Evolutionary conservation across 495 filamentous ascomycete species (phyloP), one percentile per base, ranked within the genome.

Genomic region (Xylaria nigripes): DNA sequence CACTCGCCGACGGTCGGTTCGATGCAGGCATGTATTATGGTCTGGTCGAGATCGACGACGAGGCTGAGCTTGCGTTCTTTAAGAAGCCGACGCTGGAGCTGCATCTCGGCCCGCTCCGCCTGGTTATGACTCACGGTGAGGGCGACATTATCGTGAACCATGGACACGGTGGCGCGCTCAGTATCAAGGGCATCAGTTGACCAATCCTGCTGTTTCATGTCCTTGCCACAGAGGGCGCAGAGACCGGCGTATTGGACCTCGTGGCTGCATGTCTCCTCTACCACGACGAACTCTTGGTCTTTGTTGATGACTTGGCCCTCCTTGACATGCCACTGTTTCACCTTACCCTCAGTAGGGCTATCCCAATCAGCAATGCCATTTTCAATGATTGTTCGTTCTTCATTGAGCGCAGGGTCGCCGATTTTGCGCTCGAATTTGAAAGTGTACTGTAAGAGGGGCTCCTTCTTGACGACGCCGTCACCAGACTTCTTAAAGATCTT

Each of bases 21-120:
- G 61, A 96, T 92, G 45, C 90, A 95, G 15, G 93, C 93, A 68
- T 99, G 93, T 55, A 99, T 97, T 63, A 99, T 93, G 19, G 93
- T 99, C 69, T 96, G 92, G 66, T 99, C 93, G 23, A 99, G 72
- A 76, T 99, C 93, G 57, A 99, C 93, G 22, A 99, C 93, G 18
- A 99, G 75, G 15, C 89, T 95, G 10, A 99, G 78, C 70, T 92
- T 95, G 48, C 84, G 77, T 25, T 80, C 77, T 59, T 83, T 76
- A 24, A 99, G 76, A 19, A 99, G 73, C 18, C 93, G 83, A 40
- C 81, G 79, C 68, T 96, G 95, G 19, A 89, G 78, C 62, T 93
- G 86, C 61, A 90, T 83, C 70, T 97, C 92, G 30, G 88, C 82
- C 46, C 81, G 81, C 30, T 80, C 77, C 18, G 93, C 93, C 68